These are phyloP conservation scores for Didymella glomerata DNA, from an alignment of 2,329 filamentous ascomycete species.

Conservation along the genomic window DNA sequence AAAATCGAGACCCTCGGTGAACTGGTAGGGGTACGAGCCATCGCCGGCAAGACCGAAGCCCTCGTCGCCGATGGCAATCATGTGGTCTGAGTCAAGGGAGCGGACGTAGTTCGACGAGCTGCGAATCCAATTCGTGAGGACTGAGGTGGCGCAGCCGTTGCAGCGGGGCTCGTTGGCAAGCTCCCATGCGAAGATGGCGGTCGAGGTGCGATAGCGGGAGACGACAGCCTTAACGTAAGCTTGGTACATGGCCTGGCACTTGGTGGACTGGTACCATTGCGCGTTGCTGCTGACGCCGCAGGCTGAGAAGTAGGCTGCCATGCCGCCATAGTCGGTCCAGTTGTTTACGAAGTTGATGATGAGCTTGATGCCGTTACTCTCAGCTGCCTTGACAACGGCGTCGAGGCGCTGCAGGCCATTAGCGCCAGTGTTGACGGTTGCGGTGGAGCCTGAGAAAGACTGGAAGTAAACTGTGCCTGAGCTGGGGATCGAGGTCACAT, in stretches of 20 bases:
- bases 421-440: conserved; percentile 57
- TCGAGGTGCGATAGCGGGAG: conserved; percentile 58
- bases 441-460: conserved; percentile 57
- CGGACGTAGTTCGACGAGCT: conserved; percentile 66
- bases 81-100: conserved; percentile 60
- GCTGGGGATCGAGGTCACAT: conserved; percentile 57
- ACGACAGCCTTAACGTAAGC: conserved; percentile 61
- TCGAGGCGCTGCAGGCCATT: conserved; percentile 60
- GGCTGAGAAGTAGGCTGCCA: conserved; percentile 66
- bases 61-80: conserved; percentile 65
- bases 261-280: conserved; percentile 56
- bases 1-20: conserved; percentile 62
- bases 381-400: conserved; percentile 61
- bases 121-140: conserved; percentile 60
- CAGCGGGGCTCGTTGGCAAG: conserved; percentile 59
- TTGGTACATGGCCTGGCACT: conserved; percentile 61
- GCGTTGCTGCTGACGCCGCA: conserved; percentile 62
- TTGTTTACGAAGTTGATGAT: conserved; percentile 65
- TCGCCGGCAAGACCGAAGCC: conserved; percentile 46
- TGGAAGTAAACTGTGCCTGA: conserved; percentile 64
- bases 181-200: conserved; percentile 64
- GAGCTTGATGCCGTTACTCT: conserved; percentile 61
- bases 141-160: conserved; percentile 47
- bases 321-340: conserved; percentile 67
- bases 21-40: conserved; percentile 51